These are phyloP conservation scores for Dissophora ornata DNA, from an alignment of 192 early-diverging fungal species.

Conservation along the genomic window DNA sequence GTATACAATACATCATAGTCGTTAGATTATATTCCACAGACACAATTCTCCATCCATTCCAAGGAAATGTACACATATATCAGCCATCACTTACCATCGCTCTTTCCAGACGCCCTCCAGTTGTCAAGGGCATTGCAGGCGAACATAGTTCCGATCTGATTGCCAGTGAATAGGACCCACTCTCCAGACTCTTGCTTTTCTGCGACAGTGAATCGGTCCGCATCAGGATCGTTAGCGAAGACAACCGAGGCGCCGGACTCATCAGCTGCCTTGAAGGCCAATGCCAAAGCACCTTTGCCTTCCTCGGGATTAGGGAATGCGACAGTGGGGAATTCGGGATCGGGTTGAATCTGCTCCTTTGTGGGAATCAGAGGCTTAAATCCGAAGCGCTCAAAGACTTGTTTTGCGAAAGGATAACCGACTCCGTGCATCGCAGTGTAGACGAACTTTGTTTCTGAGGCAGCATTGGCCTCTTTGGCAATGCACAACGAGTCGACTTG, in stretches of 20 bases:
- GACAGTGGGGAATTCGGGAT: constrained; percentile 95
- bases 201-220: constrained; percentile 91
- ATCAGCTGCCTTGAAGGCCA: constrained; percentile 79
- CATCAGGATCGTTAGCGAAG: constrained; percentile 95
- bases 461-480: constrained; percentile 59
- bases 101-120: constrained; percentile 60
- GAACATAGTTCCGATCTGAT: constrained; percentile 89
- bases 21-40: too few species aligned
- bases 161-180: constrained; percentile 89
- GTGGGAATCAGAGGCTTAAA: constrained; percentile 74
- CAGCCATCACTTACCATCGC: constrained; percentile 31
- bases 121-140: constrained; percentile 73
- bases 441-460: constrained; percentile 71
- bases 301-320: constrained; percentile 90
- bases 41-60: too few species aligned
- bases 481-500: constrained; percentile 60
- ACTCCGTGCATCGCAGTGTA: constrained; percentile 99
- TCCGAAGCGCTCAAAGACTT: constrained; percentile 75
- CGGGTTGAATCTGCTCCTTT: constrained; percentile 77
- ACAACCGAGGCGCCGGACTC: constrained; percentile 67
- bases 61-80: not conserved
- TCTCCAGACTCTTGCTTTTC: constrained; percentile 76
- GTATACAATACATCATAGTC: not conserved
- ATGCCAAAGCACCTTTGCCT: constrained; percentile 76
- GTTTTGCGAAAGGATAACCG: constrained; percentile 79